Evolutionary conservation across 2,329 filamentous ascomycete species (phyloP), one percentile per base, ranked within the genome.

Genomic region (Exserohilum rostratum): DNA sequence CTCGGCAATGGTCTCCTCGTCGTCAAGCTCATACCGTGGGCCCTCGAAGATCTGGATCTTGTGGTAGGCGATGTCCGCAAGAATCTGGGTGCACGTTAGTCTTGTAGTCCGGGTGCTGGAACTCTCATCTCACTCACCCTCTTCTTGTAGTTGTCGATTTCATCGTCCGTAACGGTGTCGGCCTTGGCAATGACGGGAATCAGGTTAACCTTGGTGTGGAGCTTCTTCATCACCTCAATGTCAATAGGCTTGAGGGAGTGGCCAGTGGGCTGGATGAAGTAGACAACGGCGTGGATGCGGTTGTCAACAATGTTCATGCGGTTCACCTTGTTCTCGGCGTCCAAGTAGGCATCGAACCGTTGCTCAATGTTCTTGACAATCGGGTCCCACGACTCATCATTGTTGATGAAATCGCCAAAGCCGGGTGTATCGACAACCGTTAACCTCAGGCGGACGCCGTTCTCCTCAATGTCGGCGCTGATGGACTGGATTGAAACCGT

Each of bases 301-400:
- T 98, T 99, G 82, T 99, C 95, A 61, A 99, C 90, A 78, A 98
- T 98, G 85, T 99, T 99, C 88, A 97, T 96, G 72, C 95, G 91
- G 85, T 99, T 99, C 77, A 99, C 92, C 87, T 98, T 99, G 87
- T 99, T 99, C 86, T 99, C 95, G 40, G 95, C 93, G 79, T 99
- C 95, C 56, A 99, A 85, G 79, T 98, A 99, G 49, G 95, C 93
- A 79, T 99, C 95, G 74, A 95, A 99, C 68, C 95, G 90, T 85
- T 96, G 92, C 84, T 99, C 95, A 72, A 99, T 98, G 84, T 98
- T 98, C 84, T 99, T 95, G 70, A 97, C 89, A 79, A 99, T 99
- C 53, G 95, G 95, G 73, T 95, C 88, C 95, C 95, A 99, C 25
- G 95, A 99, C 80, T 98, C 95, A 72, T 98, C 95, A 76, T 99